Evolutionary conservation across 2,329 filamentous ascomycete genomes (phyloP), one percentile per base, ranked within the genome.

Genomic region (Epichloe scottii): DNA sequence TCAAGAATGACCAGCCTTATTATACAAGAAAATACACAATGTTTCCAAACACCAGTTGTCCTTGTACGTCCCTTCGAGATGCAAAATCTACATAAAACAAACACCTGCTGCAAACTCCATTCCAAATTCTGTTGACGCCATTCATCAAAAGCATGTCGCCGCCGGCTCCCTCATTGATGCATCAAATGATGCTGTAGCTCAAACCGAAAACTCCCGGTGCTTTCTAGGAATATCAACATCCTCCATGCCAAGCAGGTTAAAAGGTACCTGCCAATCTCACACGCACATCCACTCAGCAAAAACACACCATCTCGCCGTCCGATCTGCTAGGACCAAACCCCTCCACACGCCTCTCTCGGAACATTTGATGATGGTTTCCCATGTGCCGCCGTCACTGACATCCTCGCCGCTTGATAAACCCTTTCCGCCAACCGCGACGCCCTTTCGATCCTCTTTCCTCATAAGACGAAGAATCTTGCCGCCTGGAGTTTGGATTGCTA

Each of bases 391-490:
- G 57, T 89, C 81, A 40, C 81, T 82, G 17, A 66, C 64, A 33
- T 80, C 80, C 49, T 85, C 84, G 2, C 75, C 74, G 3, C 63
- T 66, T 23, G 58, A 65, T 43, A 59, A 59, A 34, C 65, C 68
- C 50, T 70, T 70, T 47, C 65, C 66, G 44, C 71, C 73, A 23
- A 72, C 71, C 45, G 71, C 75, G 54, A 73, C 71, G 51, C 71
- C 74, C 62, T 75, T 77, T 60, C 77, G 75, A 56, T 89, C 85
- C 59, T 82, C 87, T 71, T 91, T 91, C 59, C 87, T 76, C 74
- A 89, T 89, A 62, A 94, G 74, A 49, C 93, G 77, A 53, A 97
- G 78, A 58, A 98, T 97, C 71, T 97, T 97, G 54, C 94, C 93
- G 33, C 85, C 87, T 0, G 93, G 93, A 5, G 87, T 89, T 68